These are phyloP conservation scores for Cyberlindnera samutprakarnensis DNA, from an alignment of 805 yeast species.

Conservation along the genomic window DNA sequence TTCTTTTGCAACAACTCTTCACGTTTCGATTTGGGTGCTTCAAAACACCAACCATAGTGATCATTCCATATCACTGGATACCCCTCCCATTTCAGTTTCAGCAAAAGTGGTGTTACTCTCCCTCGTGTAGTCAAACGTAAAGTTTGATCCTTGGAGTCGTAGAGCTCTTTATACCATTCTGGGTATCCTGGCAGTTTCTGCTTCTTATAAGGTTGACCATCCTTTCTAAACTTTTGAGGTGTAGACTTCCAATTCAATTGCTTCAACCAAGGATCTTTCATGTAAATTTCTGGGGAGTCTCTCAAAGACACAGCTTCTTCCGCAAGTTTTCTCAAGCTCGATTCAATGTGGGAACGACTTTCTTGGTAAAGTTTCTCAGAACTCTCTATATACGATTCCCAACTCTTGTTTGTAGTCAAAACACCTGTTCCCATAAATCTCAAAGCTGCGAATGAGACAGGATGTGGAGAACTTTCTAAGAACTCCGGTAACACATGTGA, in stretches of 20 bases:
- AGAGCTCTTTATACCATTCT: slow-evolving; percentile 75
- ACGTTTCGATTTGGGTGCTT: slow-evolving; percentile 34
- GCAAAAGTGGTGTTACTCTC: slow-evolving; percentile 66
- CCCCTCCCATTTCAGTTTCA: slow-evolving; percentile 79
- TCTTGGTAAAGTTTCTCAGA: slow-evolving; percentile 65
- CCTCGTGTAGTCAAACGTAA: slow-evolving; percentile 65
- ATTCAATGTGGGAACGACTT: slow-evolving; percentile 47
- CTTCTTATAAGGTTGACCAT: slow-evolving; percentile 59
- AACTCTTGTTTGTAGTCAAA: slow-evolving; percentile 65
- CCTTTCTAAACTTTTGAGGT: slow-evolving; percentile 54
- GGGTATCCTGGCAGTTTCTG: slow-evolving; percentile 90
- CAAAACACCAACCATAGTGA: slow-evolving; percentile 82
- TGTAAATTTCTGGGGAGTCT: slow-evolving; percentile 33
- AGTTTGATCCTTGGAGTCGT: slow-evolving; percentile 30
- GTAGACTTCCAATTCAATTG: slow-evolving; percentile 84
- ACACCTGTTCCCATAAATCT: slow-evolving; percentile 65
- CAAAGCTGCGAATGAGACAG: slow-evolving; percentile 87
- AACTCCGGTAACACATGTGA: slow-evolving; percentile 65
- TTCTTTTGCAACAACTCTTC: slow-evolving; percentile 28
- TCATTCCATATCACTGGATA: slow-evolving; percentile 79
- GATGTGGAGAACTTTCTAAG: slow-evolving; percentile 72
- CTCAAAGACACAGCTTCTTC: slow-evolving; percentile 44
- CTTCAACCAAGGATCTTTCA: slow-evolving; percentile 77
- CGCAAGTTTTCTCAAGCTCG: slow-evolving; percentile 52
- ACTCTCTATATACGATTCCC: slow-evolving; percentile 64